phyloP scores from a whole-genome alignment of 495 filamentous ascomycete species.

The Staphylotrichum longicolle region DNA sequence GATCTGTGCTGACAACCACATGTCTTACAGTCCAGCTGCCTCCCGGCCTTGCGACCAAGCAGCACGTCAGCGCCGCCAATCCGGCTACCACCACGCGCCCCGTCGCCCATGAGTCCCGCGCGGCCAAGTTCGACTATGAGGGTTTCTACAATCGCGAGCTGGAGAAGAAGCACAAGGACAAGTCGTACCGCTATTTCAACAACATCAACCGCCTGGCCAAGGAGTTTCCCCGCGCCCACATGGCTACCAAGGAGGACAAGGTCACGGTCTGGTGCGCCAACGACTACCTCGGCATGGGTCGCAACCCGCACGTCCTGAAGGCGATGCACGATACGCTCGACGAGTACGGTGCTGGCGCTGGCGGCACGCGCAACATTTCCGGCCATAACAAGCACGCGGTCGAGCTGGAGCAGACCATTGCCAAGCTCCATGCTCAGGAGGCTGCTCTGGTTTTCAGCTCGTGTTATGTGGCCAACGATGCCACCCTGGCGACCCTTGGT shows the following conservation, averaged over 20 bases:
- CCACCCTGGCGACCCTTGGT: conserved; percentile 90
- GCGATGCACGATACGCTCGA: conserved; percentile 94
- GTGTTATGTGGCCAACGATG: conserved; percentile 98
- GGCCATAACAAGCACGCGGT: conserved; percentile 96
- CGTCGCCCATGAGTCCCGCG: conserved; percentile 24
- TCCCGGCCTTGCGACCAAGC: conserved; percentile 37
- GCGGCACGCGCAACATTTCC: conserved; percentile 95
- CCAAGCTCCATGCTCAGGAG: conserved; percentile 87
- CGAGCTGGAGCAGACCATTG: conserved; percentile 75
- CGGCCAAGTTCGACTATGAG: conserved; percentile 79
- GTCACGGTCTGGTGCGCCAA: conserved; percentile 99
- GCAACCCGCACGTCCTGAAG: conserved; percentile 82
- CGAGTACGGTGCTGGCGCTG: conserved; percentile 90
- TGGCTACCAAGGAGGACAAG: conserved; percentile 75
- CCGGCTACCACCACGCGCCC: conserved; percentile 23
- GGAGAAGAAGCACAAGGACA: conserved; percentile 99
- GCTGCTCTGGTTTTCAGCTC: conserved; percentile 91
- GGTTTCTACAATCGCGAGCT: conserved; percentile 83
- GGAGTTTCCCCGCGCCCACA: conserved; percentile 94
- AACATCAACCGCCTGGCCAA: conserved; percentile 98
- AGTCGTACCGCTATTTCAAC: conserved; percentile 99
- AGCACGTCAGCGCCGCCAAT: conserved; percentile 26
- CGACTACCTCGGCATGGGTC: conserved; percentile 97
- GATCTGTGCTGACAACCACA: conserved; percentile 24
- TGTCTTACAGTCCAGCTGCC: conserved; percentile 39